Evolutionary conservation across 78 protist species (phyloP).

Genomic region (Dictyostelium purpureum): DNA sequence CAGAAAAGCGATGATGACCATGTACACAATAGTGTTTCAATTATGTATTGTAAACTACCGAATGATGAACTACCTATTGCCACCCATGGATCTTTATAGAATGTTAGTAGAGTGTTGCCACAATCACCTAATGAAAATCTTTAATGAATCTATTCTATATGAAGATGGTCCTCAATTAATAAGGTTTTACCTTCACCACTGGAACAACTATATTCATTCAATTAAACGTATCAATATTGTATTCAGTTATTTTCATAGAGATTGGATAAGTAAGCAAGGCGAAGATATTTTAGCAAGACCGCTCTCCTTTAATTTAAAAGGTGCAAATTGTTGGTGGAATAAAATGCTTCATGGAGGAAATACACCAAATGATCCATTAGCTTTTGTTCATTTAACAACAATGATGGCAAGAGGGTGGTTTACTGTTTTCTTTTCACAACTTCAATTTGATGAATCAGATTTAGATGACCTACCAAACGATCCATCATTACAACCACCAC

Average conservation of each 20-base stretch:
- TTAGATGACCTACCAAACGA: background rate
- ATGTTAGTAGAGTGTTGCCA: slow-evolving; percentile 63
- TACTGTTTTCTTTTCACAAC: slow-evolving; percentile 27
- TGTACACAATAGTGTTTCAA: slow-evolving; percentile 66
- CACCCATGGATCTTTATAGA: slow-evolving; percentile 46
- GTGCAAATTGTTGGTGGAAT: slow-evolving; percentile 46
- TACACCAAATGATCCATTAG: background rate
- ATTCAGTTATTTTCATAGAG: slow-evolving; percentile 57
- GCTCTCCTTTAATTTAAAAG: background rate
- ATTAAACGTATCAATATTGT: slow-evolving; percentile 57
- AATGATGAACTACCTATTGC: background rate
- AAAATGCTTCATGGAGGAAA: slow-evolving; percentile 11
- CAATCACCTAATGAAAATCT: slow-evolving; percentile 28
- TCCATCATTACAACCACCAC: background rate
- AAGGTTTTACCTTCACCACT: slow-evolving; percentile 30
- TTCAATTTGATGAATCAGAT: background rate
- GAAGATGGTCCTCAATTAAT: slow-evolving; percentile 31
- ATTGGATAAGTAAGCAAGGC: slow-evolving; percentile 58
- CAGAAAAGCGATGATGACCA: slow-evolving; percentile 60
- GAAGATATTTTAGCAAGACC: slow-evolving; percentile 42
- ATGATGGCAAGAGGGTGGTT: slow-evolving; percentile 79
- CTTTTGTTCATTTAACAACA: slow-evolving; percentile 35
- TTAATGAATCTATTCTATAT: background rate
- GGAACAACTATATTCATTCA: slow-evolving; percentile 40
- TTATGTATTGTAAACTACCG: slow-evolving; percentile 55